Percentiles rank a stretch among this genome's conserved stretches.
Conservation (phyloP, 202 grass and related monocot species). For the Carex sylvatica region DNA sequence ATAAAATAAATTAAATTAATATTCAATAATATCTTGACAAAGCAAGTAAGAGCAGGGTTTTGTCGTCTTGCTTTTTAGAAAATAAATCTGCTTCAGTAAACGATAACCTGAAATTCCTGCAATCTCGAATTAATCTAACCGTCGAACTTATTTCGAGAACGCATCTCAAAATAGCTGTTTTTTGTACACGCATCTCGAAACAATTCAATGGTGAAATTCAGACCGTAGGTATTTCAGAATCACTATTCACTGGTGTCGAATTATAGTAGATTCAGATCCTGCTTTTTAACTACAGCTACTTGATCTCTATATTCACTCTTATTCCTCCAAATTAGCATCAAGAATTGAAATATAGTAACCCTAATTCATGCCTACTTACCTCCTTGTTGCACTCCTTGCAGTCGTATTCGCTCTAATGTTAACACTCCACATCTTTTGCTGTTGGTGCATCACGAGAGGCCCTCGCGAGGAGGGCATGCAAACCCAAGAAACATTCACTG, state of each 20-base stretch:
- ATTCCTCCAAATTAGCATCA: not conserved
- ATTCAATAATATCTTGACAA: not conserved
- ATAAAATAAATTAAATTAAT: not conserved
- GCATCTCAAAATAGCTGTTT: too few species aligned
- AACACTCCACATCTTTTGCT: conserved; percentile 34
- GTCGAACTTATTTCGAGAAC: too few species aligned
- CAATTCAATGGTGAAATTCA: too few species aligned
- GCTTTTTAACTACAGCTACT: not conserved
- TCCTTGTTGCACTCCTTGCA: conserved; percentile 29
- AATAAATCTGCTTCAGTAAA: too few species aligned
- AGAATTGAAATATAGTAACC: conserved; percentile 3
- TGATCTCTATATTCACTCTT: not conserved
- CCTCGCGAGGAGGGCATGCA: not conserved
- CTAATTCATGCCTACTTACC: conserved; percentile 18
- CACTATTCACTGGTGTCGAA: too few species aligned
- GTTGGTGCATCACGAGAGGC: conserved; percentile 32
- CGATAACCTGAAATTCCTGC: too few species aligned
- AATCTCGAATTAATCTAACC: too few species aligned
- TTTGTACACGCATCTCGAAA: too few species aligned
- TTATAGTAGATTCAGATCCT: too few species aligned
- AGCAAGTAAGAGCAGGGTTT: not conserved
- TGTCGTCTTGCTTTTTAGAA: too few species aligned
- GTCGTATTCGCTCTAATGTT: conserved; percentile 41
- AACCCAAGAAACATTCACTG: not conserved
- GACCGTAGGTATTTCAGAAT: too few species aligned